Base-by-base conservation (phyloP, 225 moss, liverwort and hornwort species). In the Thuidium tamariscinum region DNA sequence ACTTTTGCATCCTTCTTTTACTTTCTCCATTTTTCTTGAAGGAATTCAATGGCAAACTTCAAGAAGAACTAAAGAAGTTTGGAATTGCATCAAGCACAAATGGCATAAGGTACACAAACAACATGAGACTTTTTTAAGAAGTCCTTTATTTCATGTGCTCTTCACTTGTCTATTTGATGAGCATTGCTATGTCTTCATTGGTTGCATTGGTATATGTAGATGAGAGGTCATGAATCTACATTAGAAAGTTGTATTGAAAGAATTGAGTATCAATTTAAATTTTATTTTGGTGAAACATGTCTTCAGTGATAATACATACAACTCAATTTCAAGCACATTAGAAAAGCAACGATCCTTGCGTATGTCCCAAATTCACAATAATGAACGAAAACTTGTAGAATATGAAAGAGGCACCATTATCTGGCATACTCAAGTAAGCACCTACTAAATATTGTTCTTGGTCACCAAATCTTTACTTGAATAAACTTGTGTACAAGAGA, bases 381-480 rank as follows among this genome's bases (percentile, higher is more conserved):
- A 88, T 88, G 96, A 96, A 59, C 94, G 94, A 30, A 94, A 92
- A 74, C 70, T 94, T 1, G 60, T 99, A 61, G 99, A 99, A 81
- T 97, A 97, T 80, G 99, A 99, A 88, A 89, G 95, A 86, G 95
- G 99, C 5, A 90, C 99, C 63, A 95, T 99, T 86, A 83, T 97
- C 8, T 99, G 99, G 99, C 99, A 99, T 83, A 97, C 94, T 42
- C 97, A 99, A 95, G 99, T 97, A 89, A 90, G 87, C 62, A 79
- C 68, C 13, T 46, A 4, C 26, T 57, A 41, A 80, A 55, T n/a
- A 54, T 39, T 89, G 14, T 48, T 36, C 2, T 5, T 66, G 0
- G 36, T 5, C 8, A n/a, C 3, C 0, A 7, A 70, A 77, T 74
- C 52, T 72, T 70, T 37, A 29, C 0, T 61, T 89, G 55, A 59